Evolutionary conservation across 345 rosid species (phyloP), one percentile per base, ranked within the genome.

Genomic region (Lepidium aucheri): DNA sequence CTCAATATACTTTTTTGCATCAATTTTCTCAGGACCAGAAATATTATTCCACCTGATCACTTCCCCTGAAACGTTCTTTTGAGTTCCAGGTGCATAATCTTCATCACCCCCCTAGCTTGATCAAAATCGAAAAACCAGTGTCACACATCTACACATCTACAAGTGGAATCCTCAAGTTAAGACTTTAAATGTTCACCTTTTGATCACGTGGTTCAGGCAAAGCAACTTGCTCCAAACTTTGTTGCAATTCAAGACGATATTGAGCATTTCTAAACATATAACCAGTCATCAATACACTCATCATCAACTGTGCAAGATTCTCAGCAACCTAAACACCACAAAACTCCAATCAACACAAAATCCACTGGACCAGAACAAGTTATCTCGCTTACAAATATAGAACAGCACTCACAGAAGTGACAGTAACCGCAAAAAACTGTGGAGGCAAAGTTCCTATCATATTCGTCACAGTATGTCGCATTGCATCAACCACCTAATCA

Each of bases 391-490:
- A 16, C 17, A 35, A 46, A 36, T 18, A 22, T 28, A 47, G 9
- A 47, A 3, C 33, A 56, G 42, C 8, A 81, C 99, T 88, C 71
- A 90, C 97, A 43, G 97, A 83, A 60, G 89, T 74, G 65, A 94
- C 84, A 2, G 93, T 88, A 17, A 90, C 88, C 0, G 95, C 73
- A 34, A 90, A 90, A 76, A 90, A 94, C 63, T 94, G 96, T 0
- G 96, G 92, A 22, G 97, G 96, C n/a, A 94, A 69, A 3, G 99
- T 85, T 42, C 97, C 99, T 8, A 94, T 94, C 99, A 90, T 94
- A 70, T 86, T 90, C 17, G 96, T 82, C 67, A 94, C 96, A 0
- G 99, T 90, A 70, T 86, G 93, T 22, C 97, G 78, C 99, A 94
- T 90, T 24, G 99, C 99, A 63, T 90, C 99, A 69, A 94, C 99